These are phyloP conservation scores for Cytospora schulzeri DNA, from an alignment of 2,329 filamentous ascomycete genomes.

Conservation along the genomic window DNA sequence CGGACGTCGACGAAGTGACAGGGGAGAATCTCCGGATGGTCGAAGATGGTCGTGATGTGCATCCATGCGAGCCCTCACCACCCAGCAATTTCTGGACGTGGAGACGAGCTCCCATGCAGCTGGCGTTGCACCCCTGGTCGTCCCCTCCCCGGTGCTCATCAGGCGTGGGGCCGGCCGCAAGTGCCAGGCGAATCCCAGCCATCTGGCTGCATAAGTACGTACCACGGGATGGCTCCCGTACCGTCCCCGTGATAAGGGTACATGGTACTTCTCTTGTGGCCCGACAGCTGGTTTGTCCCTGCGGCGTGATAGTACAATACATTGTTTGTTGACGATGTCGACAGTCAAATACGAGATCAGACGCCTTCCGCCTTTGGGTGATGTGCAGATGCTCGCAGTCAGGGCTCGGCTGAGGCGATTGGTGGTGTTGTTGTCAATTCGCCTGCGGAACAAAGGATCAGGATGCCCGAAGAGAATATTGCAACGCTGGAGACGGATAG, in stretches of 20 bases:
- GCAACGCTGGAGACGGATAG: slow-evolving; percentile 5
- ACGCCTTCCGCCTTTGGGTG: neutral
- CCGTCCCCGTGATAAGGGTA: neutral
- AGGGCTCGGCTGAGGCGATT: neutral
- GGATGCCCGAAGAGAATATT: slow-evolving; percentile 2
- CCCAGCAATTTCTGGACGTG: slow-evolving; percentile 26
- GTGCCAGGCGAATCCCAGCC: slow-evolving; percentile 15
- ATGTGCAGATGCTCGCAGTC: neutral
- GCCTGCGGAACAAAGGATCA: slow-evolving; percentile 3
- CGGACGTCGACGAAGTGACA: slow-evolving; percentile 17
- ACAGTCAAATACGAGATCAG: neutral
- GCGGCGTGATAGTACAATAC: neutral
- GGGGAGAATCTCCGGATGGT: slow-evolving; percentile 18
- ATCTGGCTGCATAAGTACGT: slow-evolving; percentile 14
- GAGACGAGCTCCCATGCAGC: slow-evolving; percentile 26
- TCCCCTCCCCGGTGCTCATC: slow-evolving; percentile 15
- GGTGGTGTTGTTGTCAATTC: neutral
- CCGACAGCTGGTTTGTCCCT: slow-evolving; percentile 1
- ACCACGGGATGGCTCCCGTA: slow-evolving; percentile 8
- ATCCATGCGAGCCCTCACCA: slow-evolving; percentile 8
- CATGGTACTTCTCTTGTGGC: slow-evolving; percentile 6
- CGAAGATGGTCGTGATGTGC: slow-evolving; percentile 10
- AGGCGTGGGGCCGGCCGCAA: slow-evolving; percentile 7
- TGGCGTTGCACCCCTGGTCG: slow-evolving; percentile 16
- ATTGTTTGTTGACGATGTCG: neutral